A percentile compares a stretch with the other conserved stretches of the same genome.
These are phyloP conservation scores for Exidia glandulosa DNA, from an alignment of 768 basidiomycete genomes.

Conservation along the genomic window DNA sequence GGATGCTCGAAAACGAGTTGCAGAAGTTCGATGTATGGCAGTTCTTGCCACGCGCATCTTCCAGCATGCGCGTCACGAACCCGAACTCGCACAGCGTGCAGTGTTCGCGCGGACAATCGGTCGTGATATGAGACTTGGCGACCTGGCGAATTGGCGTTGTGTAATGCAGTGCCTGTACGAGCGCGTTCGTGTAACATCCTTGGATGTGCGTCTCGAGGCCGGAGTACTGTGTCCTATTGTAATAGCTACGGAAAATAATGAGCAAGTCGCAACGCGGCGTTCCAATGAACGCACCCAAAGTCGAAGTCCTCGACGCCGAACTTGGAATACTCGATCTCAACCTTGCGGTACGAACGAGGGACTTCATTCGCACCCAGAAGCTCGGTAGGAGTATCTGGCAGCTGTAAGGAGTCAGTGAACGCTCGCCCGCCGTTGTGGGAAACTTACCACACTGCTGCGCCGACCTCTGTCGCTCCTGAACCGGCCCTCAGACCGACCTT, in stretches of 20 bases:
- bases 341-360: conserved; percentile 75
- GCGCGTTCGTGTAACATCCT: conserved; percentile 90
- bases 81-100: conserved; percentile 93
- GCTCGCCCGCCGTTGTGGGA: not conserved
- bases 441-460: conserved; percentile 34
- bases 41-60: conserved; percentile 87
- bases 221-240: conserved; percentile 82
- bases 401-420: not conserved
- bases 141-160: conserved; percentile 61
- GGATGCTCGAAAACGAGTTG: conserved; percentile 57
- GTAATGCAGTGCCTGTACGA: conserved; percentile 88
- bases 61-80: conserved; percentile 89
- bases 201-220: conserved; percentile 95
- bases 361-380: conserved; percentile 49
- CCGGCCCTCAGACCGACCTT: conserved; percentile 43
- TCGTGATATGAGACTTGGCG: conserved; percentile 87
- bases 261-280: conserved; percentile 1
- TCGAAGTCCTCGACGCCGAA: conserved; percentile 99
- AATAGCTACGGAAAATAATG: conserved; percentile 49
- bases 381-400: conserved; percentile 35
- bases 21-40: conserved; percentile 98
- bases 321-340: conserved; percentile 97
- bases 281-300: conserved; percentile 55
- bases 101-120: conserved; percentile 79
- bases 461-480: conserved; percentile 75